Conservation (phyloP, 2,329 filamentous ascomycete genomes). For the Dothideomycetes sp. region DNA sequence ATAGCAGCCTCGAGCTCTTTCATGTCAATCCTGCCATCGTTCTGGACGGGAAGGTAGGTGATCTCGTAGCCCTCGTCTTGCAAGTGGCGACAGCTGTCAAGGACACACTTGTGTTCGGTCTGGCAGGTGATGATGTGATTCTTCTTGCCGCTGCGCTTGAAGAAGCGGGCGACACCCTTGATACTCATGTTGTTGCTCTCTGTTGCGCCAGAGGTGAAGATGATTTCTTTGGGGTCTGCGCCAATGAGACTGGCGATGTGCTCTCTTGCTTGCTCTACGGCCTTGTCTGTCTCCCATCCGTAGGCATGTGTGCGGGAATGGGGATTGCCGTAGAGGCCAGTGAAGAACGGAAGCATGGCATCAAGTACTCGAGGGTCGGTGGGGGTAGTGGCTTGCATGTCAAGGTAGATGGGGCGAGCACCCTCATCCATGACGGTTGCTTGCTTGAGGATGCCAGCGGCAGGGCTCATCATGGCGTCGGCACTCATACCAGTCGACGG, state of each 20-base stretch:
- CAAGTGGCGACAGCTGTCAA: conserved; percentile 92
- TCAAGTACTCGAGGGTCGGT: conserved; percentile 91
- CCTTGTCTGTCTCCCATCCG: conserved; percentile 96
- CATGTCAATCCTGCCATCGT: conserved; percentile 76
- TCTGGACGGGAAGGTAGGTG: conserved; percentile 89
- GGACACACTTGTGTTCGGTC: conserved; percentile 97
- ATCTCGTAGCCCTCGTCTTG: conserved; percentile 95
- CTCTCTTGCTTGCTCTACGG: conserved; percentile 74
- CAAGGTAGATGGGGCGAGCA: conserved; percentile 87
- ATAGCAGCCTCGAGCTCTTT: conserved; percentile 80
- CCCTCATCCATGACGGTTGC: conserved; percentile 90
- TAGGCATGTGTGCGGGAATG: conserved; percentile 97
- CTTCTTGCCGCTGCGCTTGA: conserved; percentile 88
- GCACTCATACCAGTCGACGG: conserved; percentile 49
- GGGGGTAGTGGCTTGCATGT: conserved; percentile 96
- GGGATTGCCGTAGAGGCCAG: conserved; percentile 90
- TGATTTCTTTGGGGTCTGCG: conserved; percentile 94
- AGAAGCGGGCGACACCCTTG: conserved; percentile 95
- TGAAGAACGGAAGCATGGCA: conserved; percentile 91
- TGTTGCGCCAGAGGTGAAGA: conserved; percentile 95
- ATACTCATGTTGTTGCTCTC: conserved; percentile 99
- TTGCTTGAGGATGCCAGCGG: conserved; percentile 73
- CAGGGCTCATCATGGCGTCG: conserved; percentile 63
- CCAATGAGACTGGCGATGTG: conserved; percentile 82
- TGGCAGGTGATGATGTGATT: conserved; percentile 96